Evolutionary conservation across 1,284 basidiomycete species (phyloP).

Genomic region (Papiliotrema fonsecae): DNA sequence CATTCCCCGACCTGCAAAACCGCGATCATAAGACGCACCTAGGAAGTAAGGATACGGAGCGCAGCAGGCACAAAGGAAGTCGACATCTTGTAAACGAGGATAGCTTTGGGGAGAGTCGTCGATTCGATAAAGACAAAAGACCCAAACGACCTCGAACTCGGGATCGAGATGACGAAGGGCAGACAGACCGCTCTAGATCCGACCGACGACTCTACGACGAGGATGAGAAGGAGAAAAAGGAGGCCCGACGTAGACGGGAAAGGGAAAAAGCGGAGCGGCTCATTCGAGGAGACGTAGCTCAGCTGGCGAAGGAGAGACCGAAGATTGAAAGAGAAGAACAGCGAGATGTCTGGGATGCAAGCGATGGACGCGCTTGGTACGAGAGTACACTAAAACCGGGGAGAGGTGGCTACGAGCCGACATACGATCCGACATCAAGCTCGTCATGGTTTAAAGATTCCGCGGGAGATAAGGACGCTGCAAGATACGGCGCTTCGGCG

Average conservation of each 20-base stretch:
- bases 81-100: no score
- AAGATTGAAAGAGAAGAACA: not conserved
- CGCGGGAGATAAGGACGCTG: conserved; percentile 27
- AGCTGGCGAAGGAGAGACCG: not conserved
- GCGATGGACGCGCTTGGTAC: conserved; percentile 30
- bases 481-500: conserved; percentile 18
- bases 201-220: no score
- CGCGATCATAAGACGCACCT: not conserved
- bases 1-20: conserved; percentile 12
- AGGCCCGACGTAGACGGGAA: conserved; percentile 3
- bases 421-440: conserved; percentile 9
- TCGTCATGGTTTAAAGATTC: conserved; percentile 27
- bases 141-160: no score
- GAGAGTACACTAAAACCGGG: conserved; percentile 4
- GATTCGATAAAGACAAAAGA: no score
- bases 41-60: not conserved
- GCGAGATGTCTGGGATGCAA: not conserved
- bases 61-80: not conserved
- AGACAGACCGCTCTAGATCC: no score
- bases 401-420: not conserved
- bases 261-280: conserved; percentile 12
- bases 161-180: not conserved
- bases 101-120: no score
- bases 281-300: conserved; percentile 5
- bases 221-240: no score